phyloP scores from a whole-genome alignment of 2,329 filamentous ascomycete genomes.

The Diaporthe australafricana region DNA sequence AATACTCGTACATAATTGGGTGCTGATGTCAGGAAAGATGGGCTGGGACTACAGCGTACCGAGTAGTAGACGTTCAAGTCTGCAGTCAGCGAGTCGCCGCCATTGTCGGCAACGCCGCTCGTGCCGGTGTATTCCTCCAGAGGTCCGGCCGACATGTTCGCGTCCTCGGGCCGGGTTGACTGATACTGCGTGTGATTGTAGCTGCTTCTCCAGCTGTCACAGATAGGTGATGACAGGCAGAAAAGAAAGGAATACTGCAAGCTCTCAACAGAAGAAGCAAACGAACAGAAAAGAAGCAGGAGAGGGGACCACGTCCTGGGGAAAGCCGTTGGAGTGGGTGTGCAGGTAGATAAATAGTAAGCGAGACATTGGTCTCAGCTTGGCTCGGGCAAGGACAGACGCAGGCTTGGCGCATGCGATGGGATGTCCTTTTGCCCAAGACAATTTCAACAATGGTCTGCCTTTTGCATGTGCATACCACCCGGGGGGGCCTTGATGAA shows the following conservation, averaged over 20 bases:
- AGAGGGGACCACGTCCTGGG: not conserved
- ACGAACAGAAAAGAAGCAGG: slow-evolving; percentile 10
- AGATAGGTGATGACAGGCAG: not conserved
- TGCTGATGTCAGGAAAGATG: slow-evolving; percentile 38
- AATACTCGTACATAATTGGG: not conserved
- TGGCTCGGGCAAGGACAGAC: not conserved
- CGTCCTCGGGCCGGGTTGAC: not conserved
- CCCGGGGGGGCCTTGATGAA: not conserved
- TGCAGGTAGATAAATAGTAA: slow-evolving; percentile 19
- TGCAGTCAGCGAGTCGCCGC: slow-evolving; percentile 67
- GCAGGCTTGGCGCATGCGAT: slow-evolving; percentile 20
- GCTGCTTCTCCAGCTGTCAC: slow-evolving; percentile 14
- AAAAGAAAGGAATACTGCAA: slow-evolving; percentile 1
- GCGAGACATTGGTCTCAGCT: slow-evolving; percentile 15
- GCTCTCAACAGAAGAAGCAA: not conserved
- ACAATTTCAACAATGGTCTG: slow-evolving; percentile 13
- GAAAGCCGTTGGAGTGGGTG: slow-evolving; percentile 9
- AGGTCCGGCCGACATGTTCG: slow-evolving; percentile 48
- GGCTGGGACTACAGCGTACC: slow-evolving; percentile 56
- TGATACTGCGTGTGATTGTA: not conserved
- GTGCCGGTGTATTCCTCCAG: slow-evolving; percentile 63
- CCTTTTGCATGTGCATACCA: not conserved
- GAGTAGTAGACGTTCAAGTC: slow-evolving; percentile 90
- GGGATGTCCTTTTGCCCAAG: slow-evolving; percentile 1
- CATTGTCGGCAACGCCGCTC: slow-evolving; percentile 56